Evolutionary conservation across 2,329 filamentous ascomycete species (phyloP), one percentile per base, ranked within the genome.

Genomic region (Periconia sp.): DNA sequence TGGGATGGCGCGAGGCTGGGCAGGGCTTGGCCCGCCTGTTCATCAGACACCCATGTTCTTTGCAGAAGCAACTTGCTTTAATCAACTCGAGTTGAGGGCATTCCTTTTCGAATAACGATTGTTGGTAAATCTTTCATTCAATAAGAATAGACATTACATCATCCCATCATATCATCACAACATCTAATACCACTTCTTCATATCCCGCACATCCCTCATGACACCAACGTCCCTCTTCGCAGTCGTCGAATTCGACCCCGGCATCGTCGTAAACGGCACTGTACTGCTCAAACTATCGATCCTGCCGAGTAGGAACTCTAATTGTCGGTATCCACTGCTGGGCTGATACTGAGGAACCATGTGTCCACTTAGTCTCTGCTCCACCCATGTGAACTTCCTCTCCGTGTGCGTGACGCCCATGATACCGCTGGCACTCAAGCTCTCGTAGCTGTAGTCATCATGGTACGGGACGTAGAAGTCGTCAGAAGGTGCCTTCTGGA

Each of bases 221-320:
- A 35, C 39, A 39, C 38, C 52, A n/a, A 48, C 25, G 18, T 47
- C 46, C 34, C 50, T 47, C 46, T 48, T 54, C 15, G 16, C 17
- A 16, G 23, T 31, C 18, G 43, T 46, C 3, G 24, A 48, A 28
- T 48, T 52, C 13, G 35, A 34, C 6, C 37, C 46, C 4, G 31
- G 50, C 40, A 57, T 42, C 36, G 65, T 68, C 1, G 65, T 63
- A 36, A 69, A 69, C 5, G 57, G 52, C 38, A 44, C 59, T 18
- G 47, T 57, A 40, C 68, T 69, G 1, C 59, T 69, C 52, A 89
- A 59, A 46, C 74, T 81, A 4, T 80, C 71, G 8, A 91, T 82
- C 26, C 87, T 74, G 0, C 89, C 89, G 1, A 95, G 75, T 55
- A 94, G 65, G 57, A 87, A 86, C 74, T 94, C 88, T 15, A 94